Evolutionary conservation across 2,329 filamentous ascomycete genomes (phyloP).

Genomic region (Venturia pyrina): DNA sequence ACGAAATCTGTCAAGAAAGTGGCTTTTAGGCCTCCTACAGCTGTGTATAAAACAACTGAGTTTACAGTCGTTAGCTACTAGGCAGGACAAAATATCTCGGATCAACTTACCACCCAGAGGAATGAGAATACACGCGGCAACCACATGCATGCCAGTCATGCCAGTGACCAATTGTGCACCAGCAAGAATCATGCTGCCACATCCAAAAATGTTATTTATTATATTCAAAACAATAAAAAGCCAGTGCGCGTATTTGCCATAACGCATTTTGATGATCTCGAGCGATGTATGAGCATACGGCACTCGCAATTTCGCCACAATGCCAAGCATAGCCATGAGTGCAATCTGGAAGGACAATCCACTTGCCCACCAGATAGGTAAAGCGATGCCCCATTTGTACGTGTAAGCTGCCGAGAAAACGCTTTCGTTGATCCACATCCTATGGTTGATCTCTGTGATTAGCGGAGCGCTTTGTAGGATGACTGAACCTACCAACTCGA

Average conservation of each 20-base stretch:
- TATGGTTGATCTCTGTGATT: conserved; percentile 3
- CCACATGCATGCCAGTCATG: conserved; percentile 74
- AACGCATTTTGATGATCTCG: conserved; percentile 31
- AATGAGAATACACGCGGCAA: conserved; percentile 61
- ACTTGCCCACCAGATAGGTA: conserved; percentile 50
- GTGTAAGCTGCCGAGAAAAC: conserved; percentile 38
- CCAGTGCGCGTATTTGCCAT: conserved; percentile 24
- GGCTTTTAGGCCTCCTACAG: conserved; percentile 67
- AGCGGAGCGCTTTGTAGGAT: conserved; percentile 36
- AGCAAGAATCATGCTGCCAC: conserved; percentile 19
- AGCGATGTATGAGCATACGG: conserved; percentile 32
- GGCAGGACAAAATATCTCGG: no score
- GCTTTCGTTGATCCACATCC: conserved; percentile 37
- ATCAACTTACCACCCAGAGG: conserved; percentile 53
- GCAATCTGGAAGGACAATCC: conserved; percentile 50
- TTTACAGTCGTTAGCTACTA: no score
- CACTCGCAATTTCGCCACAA: conserved; percentile 18
- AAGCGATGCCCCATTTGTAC: conserved; percentile 63
- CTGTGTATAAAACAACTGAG: conserved; percentile 65
- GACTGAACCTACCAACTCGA: conserved; percentile 62
- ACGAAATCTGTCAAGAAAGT: conserved; percentile 81
- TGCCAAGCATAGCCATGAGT: conserved; percentile 60
- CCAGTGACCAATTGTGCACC: conserved; percentile 38
- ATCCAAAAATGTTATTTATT: conserved; percentile 28
- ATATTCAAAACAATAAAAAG: conserved; percentile 21